phyloP scores from a whole-genome alignment of 1,139 yeast species.

The Zygoascus hellenicus region DNA sequence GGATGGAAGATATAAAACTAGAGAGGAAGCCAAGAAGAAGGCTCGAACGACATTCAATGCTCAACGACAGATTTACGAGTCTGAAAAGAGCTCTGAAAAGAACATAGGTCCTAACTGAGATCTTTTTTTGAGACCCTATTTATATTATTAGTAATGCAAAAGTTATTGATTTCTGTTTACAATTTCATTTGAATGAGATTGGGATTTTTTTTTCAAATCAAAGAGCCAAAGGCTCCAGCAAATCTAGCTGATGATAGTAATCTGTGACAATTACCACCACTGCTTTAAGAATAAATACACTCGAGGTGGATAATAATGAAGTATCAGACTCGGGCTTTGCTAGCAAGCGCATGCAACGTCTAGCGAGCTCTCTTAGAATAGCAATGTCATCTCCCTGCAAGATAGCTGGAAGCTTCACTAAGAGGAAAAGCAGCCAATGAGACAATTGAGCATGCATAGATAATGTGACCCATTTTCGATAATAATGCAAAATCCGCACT shows the following conservation, averaged over 20 bases:
- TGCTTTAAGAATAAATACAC: slow-evolving; percentile 20
- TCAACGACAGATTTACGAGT: slow-evolving; percentile 1
- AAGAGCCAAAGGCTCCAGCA: slow-evolving; percentile 14
- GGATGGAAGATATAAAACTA: slow-evolving; percentile 28
- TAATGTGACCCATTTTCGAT: slow-evolving; percentile 27
- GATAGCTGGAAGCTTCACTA: slow-evolving; percentile 37
- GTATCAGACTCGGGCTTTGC: neutral
- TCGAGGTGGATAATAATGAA: neutral
- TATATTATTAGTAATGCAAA: too few relatives aligned
- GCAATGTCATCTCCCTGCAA: slow-evolving; percentile 37
- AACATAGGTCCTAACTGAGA: slow-evolving; percentile 3
- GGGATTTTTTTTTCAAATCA: too few relatives aligned
- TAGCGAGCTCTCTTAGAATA: slow-evolving; percentile 38
- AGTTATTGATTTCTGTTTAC: too few relatives aligned
- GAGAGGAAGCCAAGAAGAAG: slow-evolving; percentile 23
- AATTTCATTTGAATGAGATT: neutral
- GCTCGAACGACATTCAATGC: slow-evolving; percentile 18
- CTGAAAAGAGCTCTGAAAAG: neutral
- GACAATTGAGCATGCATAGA: slow-evolving; percentile 18
- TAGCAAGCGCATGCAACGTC: slow-evolving; percentile 23
- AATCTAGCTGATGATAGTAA: slow-evolving; percentile 35
- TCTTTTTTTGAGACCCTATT: neutral
- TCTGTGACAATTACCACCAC: slow-evolving; percentile 31
- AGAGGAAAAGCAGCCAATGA: slow-evolving; percentile 38
- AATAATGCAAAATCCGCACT: slow-evolving; percentile 24